Conservation (phyloP, 208 protist species). For the Tritrichomonas foetus region DNA sequence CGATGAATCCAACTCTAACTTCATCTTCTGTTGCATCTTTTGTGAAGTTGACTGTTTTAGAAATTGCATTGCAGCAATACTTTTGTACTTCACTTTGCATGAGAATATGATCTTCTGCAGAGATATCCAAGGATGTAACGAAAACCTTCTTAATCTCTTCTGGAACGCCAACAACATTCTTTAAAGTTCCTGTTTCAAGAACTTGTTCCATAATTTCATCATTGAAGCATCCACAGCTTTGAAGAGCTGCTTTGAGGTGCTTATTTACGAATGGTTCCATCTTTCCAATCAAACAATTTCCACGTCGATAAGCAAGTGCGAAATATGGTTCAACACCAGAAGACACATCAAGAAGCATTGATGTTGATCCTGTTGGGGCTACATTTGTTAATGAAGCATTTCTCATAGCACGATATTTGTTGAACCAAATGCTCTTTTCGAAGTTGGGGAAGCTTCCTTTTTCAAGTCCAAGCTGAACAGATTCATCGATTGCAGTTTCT, state of each 20-base stretch:
- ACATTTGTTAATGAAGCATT: conserved; percentile 16
- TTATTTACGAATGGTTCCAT: conserved; percentile 35
- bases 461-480: neutral
- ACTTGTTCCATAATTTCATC: conserved; percentile 13
- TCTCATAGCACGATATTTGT: neutral
- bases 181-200: neutral
- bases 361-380: conserved; percentile 6
- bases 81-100: neutral
- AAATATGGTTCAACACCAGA: conserved; percentile 38
- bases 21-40: neutral
- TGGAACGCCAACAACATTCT: neutral
- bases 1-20: neutral
- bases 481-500: neutral
- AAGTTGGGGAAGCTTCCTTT: neutral
- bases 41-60: conserved; percentile 23
- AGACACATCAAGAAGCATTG: neutral
- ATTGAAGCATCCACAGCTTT: neutral
- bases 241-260: neutral
- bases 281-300: neutral
- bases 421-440: neutral
- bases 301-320: neutral
- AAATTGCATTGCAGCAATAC: neutral
- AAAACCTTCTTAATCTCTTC: neutral
- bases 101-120: neutral
- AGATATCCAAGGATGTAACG: conserved; percentile 1